Conservation (phyloP, 768 basidiomycete species). For the Candolleomyces aberdarensis region DNA sequence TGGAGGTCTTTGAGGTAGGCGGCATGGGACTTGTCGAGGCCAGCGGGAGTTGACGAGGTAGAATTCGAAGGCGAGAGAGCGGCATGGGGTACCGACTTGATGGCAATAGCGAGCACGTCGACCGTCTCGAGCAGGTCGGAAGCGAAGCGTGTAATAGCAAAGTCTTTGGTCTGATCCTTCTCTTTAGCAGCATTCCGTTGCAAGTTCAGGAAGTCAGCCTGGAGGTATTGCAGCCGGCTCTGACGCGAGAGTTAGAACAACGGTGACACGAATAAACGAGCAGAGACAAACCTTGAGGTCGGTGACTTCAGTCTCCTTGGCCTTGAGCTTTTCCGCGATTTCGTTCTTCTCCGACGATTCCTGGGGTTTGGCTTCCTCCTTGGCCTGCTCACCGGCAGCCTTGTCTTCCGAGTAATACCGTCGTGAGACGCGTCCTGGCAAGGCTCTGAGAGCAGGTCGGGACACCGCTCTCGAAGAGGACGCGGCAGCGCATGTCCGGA, state of each 20-base stretch:
- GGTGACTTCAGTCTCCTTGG: slow-evolving; percentile 76
- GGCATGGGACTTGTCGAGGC: slow-evolving; percentile 51
- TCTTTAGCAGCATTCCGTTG: slow-evolving; percentile 90
- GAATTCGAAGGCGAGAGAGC: slow-evolving; percentile 32
- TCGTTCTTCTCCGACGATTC: slow-evolving; percentile 19
- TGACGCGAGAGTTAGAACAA: slow-evolving; percentile 27
- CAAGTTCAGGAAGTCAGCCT: slow-evolving; percentile 94
- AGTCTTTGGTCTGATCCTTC: slow-evolving; percentile 89
- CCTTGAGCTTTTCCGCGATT: slow-evolving; percentile 55
- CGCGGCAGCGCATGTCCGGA: slow-evolving; percentile 58
- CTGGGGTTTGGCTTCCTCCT: slow-evolving; percentile 20
- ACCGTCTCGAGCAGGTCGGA: slow-evolving; percentile 85
- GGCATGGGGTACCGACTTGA: slow-evolving; percentile 70
- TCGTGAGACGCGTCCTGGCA: slow-evolving; percentile 22
- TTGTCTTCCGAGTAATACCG: slow-evolving; percentile 64
- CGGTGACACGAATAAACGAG: neutral
- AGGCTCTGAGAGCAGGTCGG: slow-evolving; percentile 31
- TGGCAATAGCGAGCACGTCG: slow-evolving; percentile 83
- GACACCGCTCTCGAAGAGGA: slow-evolving; percentile 42
- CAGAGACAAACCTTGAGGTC: slow-evolving; percentile 64
- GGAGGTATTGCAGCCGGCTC: slow-evolving; percentile 87
- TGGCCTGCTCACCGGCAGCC: slow-evolving; percentile 25
- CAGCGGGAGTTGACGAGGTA: slow-evolving; percentile 27
- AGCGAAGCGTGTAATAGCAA: slow-evolving; percentile 90
- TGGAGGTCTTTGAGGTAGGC: slow-evolving; percentile 69